Evolutionary conservation across 2,329 filamentous ascomycete species (phyloP), one percentile per base, ranked within the genome.

Genomic region (Trichoderma brevicompactum): DNA sequence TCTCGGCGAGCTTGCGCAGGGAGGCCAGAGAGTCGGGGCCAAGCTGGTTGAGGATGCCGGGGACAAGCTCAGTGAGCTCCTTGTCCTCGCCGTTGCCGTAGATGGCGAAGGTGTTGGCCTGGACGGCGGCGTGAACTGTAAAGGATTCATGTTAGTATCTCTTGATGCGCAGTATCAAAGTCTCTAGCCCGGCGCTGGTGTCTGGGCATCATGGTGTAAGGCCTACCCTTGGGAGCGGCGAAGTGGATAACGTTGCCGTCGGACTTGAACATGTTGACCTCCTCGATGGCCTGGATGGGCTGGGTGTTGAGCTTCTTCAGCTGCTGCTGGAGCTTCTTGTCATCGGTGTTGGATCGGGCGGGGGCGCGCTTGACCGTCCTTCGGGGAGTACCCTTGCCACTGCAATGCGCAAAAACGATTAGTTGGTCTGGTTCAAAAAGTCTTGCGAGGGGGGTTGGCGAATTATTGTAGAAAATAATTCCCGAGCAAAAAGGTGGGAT

Each of bases 201-300:
- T 19, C 17, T 46, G 7, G 28, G 15, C 17, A 44, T 34, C 3
- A 5, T 10, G 19, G 5, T n/a, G 7, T 5, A 32, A 32, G 19
- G 84, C 87, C 78, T 83, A 98, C 95, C 95, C 87, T 97, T 97
- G 74, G 95, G 95, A 77, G 92, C 92, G 75, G 92, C 91, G 80
- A 99, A 99, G 88, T 99, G 95, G 78, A 99, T 98, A 81, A 99
- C 95, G 82, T 99, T 99, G 81, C 95, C 95, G 80, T 99, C 95
- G 79, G 92, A 91, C 91, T 99, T 99, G 90, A 99, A 99, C 95
- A 99, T 99, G 90, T 99, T 99, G 81, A 99, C 95, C 87, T 99
- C 95, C 89, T 99, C 95, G 76, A 99, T 99, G 72, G 92, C 92
- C 86, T 96, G 94, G 83, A 99, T 98, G 76, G 95, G 95, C 88